Percentiles rank a stretch among this genome's conserved stretches.
phyloP scores from a whole-genome alignment of 805 yeast species.

The Wickerhamiella allomyrinae region DNA sequence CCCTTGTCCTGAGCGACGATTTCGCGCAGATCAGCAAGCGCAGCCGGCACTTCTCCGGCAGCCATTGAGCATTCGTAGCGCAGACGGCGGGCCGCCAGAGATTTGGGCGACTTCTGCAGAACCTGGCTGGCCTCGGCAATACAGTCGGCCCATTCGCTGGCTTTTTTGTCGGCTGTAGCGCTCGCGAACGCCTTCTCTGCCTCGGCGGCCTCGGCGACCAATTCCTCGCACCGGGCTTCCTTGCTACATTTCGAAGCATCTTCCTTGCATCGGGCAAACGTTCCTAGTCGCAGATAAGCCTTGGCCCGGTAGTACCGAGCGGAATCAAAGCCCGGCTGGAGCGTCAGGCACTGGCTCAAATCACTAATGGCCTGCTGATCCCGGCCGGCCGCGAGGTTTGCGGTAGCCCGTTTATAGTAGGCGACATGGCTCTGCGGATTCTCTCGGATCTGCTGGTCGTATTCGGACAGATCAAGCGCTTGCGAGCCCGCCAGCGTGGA shows the following conservation, averaged over 20 bases:
- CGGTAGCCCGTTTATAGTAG: constrained; percentile 26
- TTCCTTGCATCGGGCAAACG: constrained; percentile 15
- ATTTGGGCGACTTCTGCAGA: constrained; percentile 20
- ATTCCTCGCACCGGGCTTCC: constrained; percentile 15
- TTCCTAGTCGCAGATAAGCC: constrained; percentile 23
- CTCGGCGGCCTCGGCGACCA: constrained; percentile 9
- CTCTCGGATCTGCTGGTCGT: constrained; percentile 19
- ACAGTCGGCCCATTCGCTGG: constrained; percentile 16
- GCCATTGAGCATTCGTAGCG: constrained; percentile 25
- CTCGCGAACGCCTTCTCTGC: constrained; percentile 4
- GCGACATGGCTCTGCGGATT: constrained; percentile 21
- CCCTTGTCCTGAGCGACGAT: constrained; percentile 19
- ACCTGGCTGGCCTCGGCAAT: constrained; percentile 17
- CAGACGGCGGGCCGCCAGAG: constrained; percentile 15
- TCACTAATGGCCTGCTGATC: constrained; percentile 26
- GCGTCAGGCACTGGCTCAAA: constrained; percentile 22
- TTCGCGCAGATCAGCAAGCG: constrained; percentile 24
- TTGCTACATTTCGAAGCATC: constrained; percentile 10
- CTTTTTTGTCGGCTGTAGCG: constrained; percentile 10
- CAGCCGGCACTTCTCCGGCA: constrained; percentile 21
- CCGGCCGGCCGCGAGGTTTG: constrained; percentile 24
- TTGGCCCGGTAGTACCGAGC: constrained; percentile 25
- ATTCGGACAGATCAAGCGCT: constrained; percentile 9
- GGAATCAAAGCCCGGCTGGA: constrained; percentile 24
- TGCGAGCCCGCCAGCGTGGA: background rate